These are phyloP conservation scores for Apostasia shenzhenica DNA, from an alignment of 106 monocot species.

Conservation along the genomic window DNA sequence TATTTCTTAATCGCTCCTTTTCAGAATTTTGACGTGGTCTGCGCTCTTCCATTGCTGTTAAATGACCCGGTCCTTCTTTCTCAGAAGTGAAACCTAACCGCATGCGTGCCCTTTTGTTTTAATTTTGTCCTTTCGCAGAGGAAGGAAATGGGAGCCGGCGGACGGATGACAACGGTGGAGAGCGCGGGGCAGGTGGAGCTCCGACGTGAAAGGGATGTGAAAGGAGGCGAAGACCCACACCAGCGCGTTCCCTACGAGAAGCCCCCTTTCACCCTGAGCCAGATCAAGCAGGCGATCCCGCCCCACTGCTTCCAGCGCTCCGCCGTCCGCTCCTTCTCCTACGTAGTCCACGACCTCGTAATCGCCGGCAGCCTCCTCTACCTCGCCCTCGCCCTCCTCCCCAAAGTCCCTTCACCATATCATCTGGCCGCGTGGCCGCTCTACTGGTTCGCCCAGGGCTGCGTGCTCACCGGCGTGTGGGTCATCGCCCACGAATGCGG, in stretches of 20 bases:
- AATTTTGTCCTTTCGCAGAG: no score
- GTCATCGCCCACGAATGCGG: slow-evolving; percentile 86
- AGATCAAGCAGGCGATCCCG: slow-evolving; percentile 69
- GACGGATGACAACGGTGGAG: slow-evolving; percentile 35
- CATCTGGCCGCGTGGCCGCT: slow-evolving; percentile 32
- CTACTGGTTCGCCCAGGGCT: slow-evolving; percentile 60
- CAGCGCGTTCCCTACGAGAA: slow-evolving; percentile 28
- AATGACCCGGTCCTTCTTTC: no score
- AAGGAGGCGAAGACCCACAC: background rate
- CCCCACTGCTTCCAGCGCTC: slow-evolving; percentile 79
- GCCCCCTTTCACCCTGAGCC: slow-evolving; percentile 64
- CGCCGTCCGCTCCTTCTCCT: slow-evolving; percentile 39
- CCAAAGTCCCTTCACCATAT: slow-evolving; percentile 22
- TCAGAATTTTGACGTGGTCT: no score
- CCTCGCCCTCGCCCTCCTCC: slow-evolving; percentile 39
- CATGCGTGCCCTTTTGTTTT: no score
- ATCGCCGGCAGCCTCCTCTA: slow-evolving; percentile 17
- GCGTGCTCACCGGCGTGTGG: slow-evolving; percentile 65
- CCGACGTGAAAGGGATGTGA: background rate
- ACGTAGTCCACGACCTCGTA: slow-evolving; percentile 35
- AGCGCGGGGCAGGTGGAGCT: background rate
- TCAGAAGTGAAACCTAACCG: no score
- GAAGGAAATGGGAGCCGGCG: slow-evolving; percentile 24
- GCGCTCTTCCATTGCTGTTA: no score
- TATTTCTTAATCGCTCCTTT: no score